These are phyloP conservation scores for Metschnikowia orientalis DNA, from an alignment of 805 yeast species.

Conservation along the genomic window DNA sequence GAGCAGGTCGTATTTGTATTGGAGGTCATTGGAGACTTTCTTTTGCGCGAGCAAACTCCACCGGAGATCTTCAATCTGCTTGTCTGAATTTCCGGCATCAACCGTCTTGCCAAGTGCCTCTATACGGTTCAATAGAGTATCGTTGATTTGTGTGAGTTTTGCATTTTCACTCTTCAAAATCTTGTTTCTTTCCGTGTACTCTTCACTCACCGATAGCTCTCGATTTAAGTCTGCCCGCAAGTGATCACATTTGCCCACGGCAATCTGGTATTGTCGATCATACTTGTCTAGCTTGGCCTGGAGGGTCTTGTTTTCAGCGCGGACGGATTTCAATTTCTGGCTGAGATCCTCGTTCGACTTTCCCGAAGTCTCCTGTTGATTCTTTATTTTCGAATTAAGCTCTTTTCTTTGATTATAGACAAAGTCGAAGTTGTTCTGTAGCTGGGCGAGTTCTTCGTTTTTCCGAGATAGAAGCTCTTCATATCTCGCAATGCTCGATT, in stretches of 20 bases:
- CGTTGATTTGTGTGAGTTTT: conserved; percentile 29
- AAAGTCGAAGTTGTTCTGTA: conserved; percentile 36
- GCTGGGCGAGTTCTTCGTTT: conserved; percentile 27
- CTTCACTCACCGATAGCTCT: conserved; percentile 31
- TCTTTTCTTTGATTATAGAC: conserved; percentile 32
- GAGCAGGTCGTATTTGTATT: conserved; percentile 48
- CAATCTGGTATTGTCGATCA: conserved; percentile 21
- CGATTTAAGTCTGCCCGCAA: conserved; percentile 33
- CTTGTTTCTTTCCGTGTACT: conserved; percentile 35
- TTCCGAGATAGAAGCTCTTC: conserved; percentile 29
- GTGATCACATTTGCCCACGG: conserved; percentile 28
- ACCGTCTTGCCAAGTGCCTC: conserved; percentile 15
- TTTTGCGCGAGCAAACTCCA: conserved; percentile 19
- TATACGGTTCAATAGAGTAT: conserved; percentile 29
- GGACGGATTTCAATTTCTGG: conserved; percentile 18
- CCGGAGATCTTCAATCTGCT: conserved; percentile 28
- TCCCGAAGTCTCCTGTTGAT: conserved; percentile 26
- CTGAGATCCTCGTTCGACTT: conserved; percentile 18
- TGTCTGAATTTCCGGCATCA: conserved; percentile 12
- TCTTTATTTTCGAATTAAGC: conserved; percentile 28
- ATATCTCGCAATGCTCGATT: conserved; percentile 17
- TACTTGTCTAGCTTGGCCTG: conserved; percentile 14
- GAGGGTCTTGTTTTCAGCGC: conserved; percentile 17
- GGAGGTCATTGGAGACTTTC: conserved; percentile 50
- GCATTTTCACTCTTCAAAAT: conserved; percentile 25